Evolutionary conservation across 306 rosid genomes (phyloP), one percentile per base, ranked within the genome.

Genomic region (Medicago ruthenica): DNA sequence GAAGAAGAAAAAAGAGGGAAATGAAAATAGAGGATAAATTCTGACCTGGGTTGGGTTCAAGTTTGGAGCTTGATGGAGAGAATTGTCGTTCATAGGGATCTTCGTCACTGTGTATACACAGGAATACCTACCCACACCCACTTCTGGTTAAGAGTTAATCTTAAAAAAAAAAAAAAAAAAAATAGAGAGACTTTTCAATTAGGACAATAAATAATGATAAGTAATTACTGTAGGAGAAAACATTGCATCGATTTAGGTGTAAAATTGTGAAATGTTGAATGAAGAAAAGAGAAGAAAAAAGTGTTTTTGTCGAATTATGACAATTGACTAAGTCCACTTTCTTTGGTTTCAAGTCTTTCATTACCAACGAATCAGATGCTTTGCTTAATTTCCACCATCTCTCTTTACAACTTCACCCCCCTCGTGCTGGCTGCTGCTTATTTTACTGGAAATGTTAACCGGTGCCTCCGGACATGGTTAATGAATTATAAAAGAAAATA

Each of bases 61-160:
- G 41, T 42, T 63, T 21, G 6, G 21, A 76, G 5, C 55, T 76
- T 71, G 81, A 64, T 71, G 9, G 9, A 76, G 5, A 8, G 40
- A 63, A 66, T 10, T 76, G 54, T 39, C 13, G 64, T 18, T 71
- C 75, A 81, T 76, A 71, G 85, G 81, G 85, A 81, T 76, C 85
- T 65, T 76, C 85, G 74, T 75, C 63, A 64, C 85, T 64, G 85
- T 81, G 42, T 69, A 71, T 70, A 70, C 81, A 81, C 85, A 81
- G 81, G 47, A 67, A 81, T 81, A 76, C 81, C 85, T 81, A 81
- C 58, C 80, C 60, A 69, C 80, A 69, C 53, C 80, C 80, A 50
- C 78, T 71, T 81, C 60, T 71, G 6, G 13, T 53, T 54, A 61
- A 75, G 24, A 75, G 24, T 6, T 31, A 7, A 67, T 17, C 64